Evolutionary conservation across 2,329 filamentous ascomycete species (phyloP), one percentile per base, ranked within the genome.

Genomic region (Venturia oleaginea): DNA sequence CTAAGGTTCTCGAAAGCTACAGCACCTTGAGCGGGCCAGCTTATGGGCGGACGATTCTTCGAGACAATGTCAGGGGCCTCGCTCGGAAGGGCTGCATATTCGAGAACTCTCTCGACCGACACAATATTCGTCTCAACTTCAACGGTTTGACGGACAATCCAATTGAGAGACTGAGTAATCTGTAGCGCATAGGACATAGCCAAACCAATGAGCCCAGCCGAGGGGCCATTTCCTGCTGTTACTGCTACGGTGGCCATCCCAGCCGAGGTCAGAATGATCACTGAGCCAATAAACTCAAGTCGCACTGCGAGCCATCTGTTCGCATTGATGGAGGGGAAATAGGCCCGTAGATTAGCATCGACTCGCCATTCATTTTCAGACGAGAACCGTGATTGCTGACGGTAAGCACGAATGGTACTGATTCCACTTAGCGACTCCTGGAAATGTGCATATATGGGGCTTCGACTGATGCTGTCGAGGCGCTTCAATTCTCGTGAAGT

Each of bases 121-220:
- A 99, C 93, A 72, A 99, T 99, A 77, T 99, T 99, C n/a, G 93
- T 97, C 81, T 99, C 95, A n/a, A 99, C 94, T 76, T 99, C 95
- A 40, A 99, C 94, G 0, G 92, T 97, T 78, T 99, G 94, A 66
- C 95, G 87, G 62, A 99, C 94, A 72, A 99, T 97, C 94, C 94
- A 99, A 80, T 97, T 99, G 71, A 99, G 84, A 42, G 92, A 96
- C 69, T 93, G 90, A 1, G 94, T 99, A 72, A 99, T 97, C 78
- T 97, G 91, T 68, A 99, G 83, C 46, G 92, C 94, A 77, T 97
- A 97, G 59, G 93, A 96, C 92, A 99, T 96, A 68, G 90, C 86
- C 71, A 99, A 81, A 80, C 95, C 95, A 62, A 97, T 92, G 76
- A 86, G 80, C 65, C 94, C 94, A 8, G 86, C 79, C 27, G 82